Base-by-base conservation (phyloP, 306 rosid species). In the Cucurbita maxima region DNA sequence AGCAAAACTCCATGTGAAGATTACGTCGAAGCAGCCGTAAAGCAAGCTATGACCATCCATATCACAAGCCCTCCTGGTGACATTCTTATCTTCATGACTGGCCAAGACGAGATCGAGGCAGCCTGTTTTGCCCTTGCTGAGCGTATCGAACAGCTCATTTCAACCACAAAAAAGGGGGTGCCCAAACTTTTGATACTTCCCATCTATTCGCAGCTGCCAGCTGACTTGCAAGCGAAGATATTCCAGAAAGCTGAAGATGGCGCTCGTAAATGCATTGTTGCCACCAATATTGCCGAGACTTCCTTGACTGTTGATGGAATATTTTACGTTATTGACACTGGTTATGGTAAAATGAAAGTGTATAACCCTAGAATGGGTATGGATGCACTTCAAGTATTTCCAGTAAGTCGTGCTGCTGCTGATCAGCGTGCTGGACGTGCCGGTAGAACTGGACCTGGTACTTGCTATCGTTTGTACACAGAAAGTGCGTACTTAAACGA, bases 21-120 rank as follows among this genome's bases (percentile, higher is more conserved):
- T 84, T 94, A 94, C 60, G 98, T 94, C 57, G 98, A 94, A 80
- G 97, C 81, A 73, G 98, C 97, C 40, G 98, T 94, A 80, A 94
- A 94, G 87, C 97, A 94, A 82, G 97, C 97, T 57, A 94, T 94
- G 96, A 86, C 97, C n/a, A 94, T 94, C 80, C 98, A 94, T 83
- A 89, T 94, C 82, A 87, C 96, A 41, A 90, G 97, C 72, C 92
- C 98, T 63, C 88, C 95, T 0, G 98, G 98, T 76, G 98, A 94
- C 82, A 89, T 94, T 74, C 98, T 94, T 72, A 94, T 94, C 76
- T 94, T 94, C 83, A 90, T 90, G 98, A 94, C 97, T 22, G 98
- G 98, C 74, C 98, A 90, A 85, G 98, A 94, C 73, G 98, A 94
- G 92, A 94, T 94, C 53, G 98, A 94, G 86, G 98, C 98, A 36